Percentiles rank a stretch among this genome's conserved stretches.
Evolutionary conservation across 2,329 filamentous ascomycete species (phyloP).

Genomic region (Hymenoscyphus salicellus): DNA sequence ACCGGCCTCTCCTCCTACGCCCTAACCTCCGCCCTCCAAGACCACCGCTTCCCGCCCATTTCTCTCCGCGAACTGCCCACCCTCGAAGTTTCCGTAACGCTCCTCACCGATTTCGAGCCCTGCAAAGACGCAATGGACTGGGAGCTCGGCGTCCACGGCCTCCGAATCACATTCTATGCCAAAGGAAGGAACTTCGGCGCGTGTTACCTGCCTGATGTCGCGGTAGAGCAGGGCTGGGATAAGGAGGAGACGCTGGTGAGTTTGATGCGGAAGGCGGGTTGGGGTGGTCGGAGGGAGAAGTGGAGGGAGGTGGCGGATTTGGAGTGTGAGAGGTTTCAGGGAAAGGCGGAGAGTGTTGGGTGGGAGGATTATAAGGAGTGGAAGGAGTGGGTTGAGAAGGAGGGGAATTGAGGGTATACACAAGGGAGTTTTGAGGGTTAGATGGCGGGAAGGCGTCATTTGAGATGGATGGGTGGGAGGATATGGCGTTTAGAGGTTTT

Average conservation of each 20-base stretch:
- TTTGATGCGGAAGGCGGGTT: constrained; percentile 92
- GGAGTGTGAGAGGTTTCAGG: constrained; percentile 81
- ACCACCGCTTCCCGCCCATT: constrained; percentile 61
- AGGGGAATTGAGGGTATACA: constrained; percentile 7
- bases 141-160: constrained; percentile 79
- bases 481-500: not conserved
- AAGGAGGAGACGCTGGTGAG: constrained; percentile 89
- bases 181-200: constrained; percentile 71
- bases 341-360: constrained; percentile 67
- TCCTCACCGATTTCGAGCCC: constrained; percentile 82
- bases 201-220: constrained; percentile 91
- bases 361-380: constrained; percentile 77
- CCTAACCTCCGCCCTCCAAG: constrained; percentile 69
- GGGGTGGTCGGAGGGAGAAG: constrained; percentile 62
- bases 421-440: not conserved
- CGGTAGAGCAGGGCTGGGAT: constrained; percentile 88
- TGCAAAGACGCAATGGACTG: constrained; percentile 75
- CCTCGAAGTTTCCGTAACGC: constrained; percentile 68
- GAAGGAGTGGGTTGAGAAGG: constrained; percentile 63
- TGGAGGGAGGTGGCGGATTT: constrained; percentile 76
- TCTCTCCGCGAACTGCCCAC: constrained; percentile 51
- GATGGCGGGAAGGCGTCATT: not conserved
- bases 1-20: constrained; percentile 76
- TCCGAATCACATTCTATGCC: constrained; percentile 81
- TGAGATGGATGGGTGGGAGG: not conserved